Evolutionary conservation across 805 yeast genomes (phyloP).

Genomic region (Candida methanosorbosa): DNA sequence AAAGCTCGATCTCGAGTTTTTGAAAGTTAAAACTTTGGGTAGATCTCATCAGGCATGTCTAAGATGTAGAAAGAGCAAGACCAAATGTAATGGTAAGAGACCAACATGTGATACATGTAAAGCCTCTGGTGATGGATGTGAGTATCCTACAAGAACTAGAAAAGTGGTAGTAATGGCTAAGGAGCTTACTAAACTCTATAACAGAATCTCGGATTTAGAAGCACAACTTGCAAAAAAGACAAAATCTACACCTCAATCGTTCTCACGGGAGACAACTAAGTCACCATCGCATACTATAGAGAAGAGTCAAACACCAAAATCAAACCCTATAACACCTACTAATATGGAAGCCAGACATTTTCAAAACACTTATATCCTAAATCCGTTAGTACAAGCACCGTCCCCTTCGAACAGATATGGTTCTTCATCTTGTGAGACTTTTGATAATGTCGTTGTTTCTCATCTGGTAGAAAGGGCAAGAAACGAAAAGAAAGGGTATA

Average conservation of each 20-base stretch:
- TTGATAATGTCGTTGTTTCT: slow-evolving; percentile 7
- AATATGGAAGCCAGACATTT: no score
- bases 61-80: slow-evolving; percentile 37
- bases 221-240: slow-evolving; percentile 1
- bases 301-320: not conserved
- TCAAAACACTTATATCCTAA: no score
- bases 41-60: slow-evolving; percentile 30
- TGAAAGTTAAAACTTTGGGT: slow-evolving; percentile 5
- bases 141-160: slow-evolving; percentile 12
- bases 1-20: not conserved
- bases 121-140: slow-evolving; percentile 8
- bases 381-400: no score
- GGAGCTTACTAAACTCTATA: slow-evolving; percentile 7
- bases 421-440: slow-evolving; percentile 5
- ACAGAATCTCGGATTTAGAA: slow-evolving; percentile 9
- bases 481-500: not conserved
- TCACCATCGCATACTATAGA: not conserved
- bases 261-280: not conserved
- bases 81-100: slow-evolving; percentile 33
- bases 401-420: slow-evolving; percentile 2
- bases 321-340: slow-evolving; percentile 1
- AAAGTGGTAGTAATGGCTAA: slow-evolving; percentile 13
- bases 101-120: slow-evolving; percentile 4
- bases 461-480: slow-evolving; percentile 5
- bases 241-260: not conserved